Conservation (phyloP, 2,329 filamentous ascomycete genomes). For the Pseudocercospora eumusae region DNA sequence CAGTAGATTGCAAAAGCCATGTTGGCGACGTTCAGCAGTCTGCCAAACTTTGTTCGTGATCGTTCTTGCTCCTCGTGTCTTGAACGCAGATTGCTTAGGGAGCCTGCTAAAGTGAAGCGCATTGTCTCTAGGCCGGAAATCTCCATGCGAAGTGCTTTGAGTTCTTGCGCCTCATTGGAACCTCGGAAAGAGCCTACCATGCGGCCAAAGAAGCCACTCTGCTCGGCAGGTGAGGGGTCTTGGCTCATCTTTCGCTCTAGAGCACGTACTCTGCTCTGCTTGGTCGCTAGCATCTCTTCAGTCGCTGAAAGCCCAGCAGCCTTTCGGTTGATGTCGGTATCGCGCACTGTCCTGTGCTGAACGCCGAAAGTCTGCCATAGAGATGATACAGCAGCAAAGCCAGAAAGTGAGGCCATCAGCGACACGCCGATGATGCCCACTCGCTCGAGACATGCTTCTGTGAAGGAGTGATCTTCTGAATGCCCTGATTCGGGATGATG, state of each 20-base stretch:
- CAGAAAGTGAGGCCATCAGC: constrained; percentile 83
- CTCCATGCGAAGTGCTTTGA: constrained; percentile 65
- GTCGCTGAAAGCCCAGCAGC: constrained; percentile 77
- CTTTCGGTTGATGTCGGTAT: constrained; percentile 74
- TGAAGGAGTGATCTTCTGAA: constrained; percentile 49
- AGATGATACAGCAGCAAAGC: constrained; percentile 84
- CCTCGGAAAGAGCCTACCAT: constrained; percentile 71
- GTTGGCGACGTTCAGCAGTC: constrained; percentile 62
- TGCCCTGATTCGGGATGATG: constrained; percentile 44
- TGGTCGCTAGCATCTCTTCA: constrained; percentile 74
- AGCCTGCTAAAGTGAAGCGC: constrained; percentile 68
- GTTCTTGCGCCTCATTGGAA: constrained; percentile 60
- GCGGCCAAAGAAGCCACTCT: constrained; percentile 67
- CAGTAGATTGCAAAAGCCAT: constrained; percentile 79
- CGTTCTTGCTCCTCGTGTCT: constrained; percentile 66
- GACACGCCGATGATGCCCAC: constrained; percentile 84
- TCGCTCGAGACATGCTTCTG: constrained; percentile 61
- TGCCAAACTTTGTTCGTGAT: constrained; percentile 67
- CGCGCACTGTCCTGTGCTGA: constrained; percentile 59
- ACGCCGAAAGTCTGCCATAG: constrained; percentile 81
- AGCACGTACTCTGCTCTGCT: constrained; percentile 69
- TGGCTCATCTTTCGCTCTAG: constrained; percentile 65
- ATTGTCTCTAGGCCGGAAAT: constrained; percentile 79
- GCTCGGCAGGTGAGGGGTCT: constrained; percentile 37
- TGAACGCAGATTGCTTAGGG: constrained; percentile 63